A percentile compares a stretch with the other conserved stretches of the same genome.
These are phyloP conservation scores for Monilinia polystroma DNA, from an alignment of 2,329 filamentous ascomycete genomes.

Conservation along the genomic window DNA sequence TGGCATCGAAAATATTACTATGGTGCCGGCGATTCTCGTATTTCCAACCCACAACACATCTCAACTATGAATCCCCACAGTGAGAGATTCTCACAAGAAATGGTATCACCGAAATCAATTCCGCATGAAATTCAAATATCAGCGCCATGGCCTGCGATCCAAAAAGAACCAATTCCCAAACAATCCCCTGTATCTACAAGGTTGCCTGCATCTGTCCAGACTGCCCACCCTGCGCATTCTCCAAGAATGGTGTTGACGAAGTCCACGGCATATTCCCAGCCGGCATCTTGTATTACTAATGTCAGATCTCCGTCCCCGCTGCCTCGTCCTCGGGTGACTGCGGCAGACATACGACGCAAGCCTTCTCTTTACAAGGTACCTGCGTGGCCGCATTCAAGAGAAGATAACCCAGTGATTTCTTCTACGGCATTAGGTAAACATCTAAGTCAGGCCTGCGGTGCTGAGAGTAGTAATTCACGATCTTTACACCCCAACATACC, in stretches of 20 bases:
- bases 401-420: neutral
- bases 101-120: conserved; percentile 21
- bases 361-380: conserved; percentile 37
- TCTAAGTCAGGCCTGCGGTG: neutral
- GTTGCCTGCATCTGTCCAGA: neutral
- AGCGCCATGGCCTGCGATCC: neutral
- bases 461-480: too few relatives aligned
- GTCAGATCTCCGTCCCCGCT: neutral
- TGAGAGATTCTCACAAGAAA: conserved; percentile 6
- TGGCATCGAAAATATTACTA: conserved; percentile 20
- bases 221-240: neutral
- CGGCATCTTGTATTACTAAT: neutral
- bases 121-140: conserved; percentile 22
- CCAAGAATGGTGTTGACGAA: neutral
- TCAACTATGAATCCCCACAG: neutral
- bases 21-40: neutral
- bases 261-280: neutral
- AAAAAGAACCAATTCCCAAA: neutral
- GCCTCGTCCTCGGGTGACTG: neutral
- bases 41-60: neutral
- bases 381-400: conserved; percentile 25
- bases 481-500: neutral
- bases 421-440: neutral
- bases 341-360: conserved; percentile 32
- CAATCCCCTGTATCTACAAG: neutral